Evolutionary conservation across 305 asterid genomes (phyloP).

Genomic region (Euphrasia arctica): DNA sequence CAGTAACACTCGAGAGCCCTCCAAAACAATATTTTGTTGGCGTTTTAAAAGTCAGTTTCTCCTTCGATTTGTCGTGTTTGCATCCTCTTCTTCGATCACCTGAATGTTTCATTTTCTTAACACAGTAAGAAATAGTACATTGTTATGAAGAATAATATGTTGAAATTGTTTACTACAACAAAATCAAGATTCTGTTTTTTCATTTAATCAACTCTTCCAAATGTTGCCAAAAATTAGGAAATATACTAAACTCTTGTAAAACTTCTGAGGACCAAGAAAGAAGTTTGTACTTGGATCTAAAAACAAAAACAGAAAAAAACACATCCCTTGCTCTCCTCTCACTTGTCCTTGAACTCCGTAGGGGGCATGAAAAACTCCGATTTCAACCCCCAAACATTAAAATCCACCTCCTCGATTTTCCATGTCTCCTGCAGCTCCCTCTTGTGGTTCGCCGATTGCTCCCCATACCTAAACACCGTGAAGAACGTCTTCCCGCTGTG

Average conservation of each 20-base stretch:
- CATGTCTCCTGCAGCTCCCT: conserved; percentile 75
- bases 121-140: not conserved
- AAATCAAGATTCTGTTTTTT: not conserved
- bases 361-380: conserved; percentile 87
- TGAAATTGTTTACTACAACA: not conserved
- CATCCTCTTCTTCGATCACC: no score
- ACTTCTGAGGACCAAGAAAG: not conserved
- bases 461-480: conserved; percentile 77
- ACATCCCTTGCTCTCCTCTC: conserved; percentile 4
- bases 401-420: conserved; percentile 86
- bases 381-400: conserved; percentile 65
- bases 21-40: no score
- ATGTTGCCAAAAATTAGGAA: not conserved
- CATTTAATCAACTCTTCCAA: not conserved
- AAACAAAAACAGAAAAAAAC: conserved; percentile 4
- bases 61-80: no score
- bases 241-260: not conserved
- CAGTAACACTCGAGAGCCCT: no score
- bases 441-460: conserved; percentile 53
- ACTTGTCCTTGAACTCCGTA: conserved; percentile 45
- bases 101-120: not conserved
- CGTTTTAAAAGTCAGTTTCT: no score
- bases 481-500: conserved; percentile 72
- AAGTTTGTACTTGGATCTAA: not conserved
- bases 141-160: not conserved